Evolutionary conservation across 1,284 basidiomycete species (phyloP).

Genomic region (Gymnopus androsaceus): DNA sequence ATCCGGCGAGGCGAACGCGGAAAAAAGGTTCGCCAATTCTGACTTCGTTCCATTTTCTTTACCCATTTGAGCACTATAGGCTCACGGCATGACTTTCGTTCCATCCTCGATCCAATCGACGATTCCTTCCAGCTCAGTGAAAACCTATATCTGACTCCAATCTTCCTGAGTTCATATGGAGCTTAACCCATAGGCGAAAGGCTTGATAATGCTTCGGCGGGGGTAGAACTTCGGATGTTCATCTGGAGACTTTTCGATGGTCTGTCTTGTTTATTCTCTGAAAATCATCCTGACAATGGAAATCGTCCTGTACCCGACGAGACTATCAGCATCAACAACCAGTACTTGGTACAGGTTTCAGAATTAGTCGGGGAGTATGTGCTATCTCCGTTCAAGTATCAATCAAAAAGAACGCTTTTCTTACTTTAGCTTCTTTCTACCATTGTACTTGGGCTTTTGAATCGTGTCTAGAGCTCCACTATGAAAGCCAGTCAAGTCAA

Average conservation of each 20-base stretch:
- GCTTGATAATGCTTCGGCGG: background rate
- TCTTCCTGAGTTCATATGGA: background rate
- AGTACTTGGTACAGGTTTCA: background rate
- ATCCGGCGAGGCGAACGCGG: background rate
- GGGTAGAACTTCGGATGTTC: background rate
- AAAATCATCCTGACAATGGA: background rate
- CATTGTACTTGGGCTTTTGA: background rate
- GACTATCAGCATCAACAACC: too few relatives aligned
- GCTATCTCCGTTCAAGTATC: background rate
- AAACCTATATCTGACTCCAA: background rate
- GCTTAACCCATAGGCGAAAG: background rate
- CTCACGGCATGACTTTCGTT: background rate
- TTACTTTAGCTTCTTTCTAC: background rate
- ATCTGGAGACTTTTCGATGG: too few relatives aligned
- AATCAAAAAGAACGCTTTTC: background rate
- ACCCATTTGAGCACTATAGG: background rate
- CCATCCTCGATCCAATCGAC: background rate
- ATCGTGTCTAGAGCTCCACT: background rate
- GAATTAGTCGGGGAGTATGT: background rate
- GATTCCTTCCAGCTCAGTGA: background rate
- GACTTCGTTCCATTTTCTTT: background rate
- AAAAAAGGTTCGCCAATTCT: background rate
- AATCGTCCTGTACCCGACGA: too few relatives aligned
- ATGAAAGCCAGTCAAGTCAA: background rate
- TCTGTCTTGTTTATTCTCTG: background rate